Base-by-base conservation (phyloP, 2,329 filamentous ascomycete genomes). In the Apiospora koreana region DNA sequence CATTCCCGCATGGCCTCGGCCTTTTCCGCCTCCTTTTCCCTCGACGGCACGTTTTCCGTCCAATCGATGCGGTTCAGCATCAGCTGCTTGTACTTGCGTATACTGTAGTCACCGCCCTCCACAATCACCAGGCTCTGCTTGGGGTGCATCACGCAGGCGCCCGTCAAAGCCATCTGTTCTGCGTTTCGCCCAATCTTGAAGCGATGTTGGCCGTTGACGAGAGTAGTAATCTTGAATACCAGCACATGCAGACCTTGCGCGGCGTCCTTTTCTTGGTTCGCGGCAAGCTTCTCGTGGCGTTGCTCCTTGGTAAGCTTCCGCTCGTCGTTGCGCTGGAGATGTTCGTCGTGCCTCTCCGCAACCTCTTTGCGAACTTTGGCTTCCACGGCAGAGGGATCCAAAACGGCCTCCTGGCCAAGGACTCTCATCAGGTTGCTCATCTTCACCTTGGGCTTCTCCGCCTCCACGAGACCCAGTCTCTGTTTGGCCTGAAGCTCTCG, bases 401-500 rank as follows among this genome's bases (percentile, higher is more conserved):
- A 97, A 74, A 99, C 95, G 23, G 88, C 88, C 81, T 94, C 92
- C 79, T 98, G 94, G 73, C 96, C 96, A 69, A 98, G 87, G 41
- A 99, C 96, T 70, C 95, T 92, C 96, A 99, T 99, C 79, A 99
- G 88, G 80, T 99, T 99, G 70, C 92, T 93, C 81, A 97, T 97
- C 83, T 98, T 98, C 75, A 99, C 94, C 82, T 98, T 99, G 14
- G 96, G 95, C 35, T 95, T 93, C 38, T 95, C 94, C 25, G 95
- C 94, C 3, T 95, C 94, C 71, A 95, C 92, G 18, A 99, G 87
- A 25, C 96, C 96, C 14, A 99, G 86, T 71, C 95, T 89, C 72
- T 98, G 96, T 84, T 99, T 98, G 46, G 95, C 95, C 82, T 99
- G 96, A 78, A 95, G 92, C 81, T 99, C 97, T 80, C 98, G 98